These are phyloP conservation scores for Rhodamnia rubescens DNA, from an alignment of 345 rosid species.

Conservation along the genomic window DNA sequence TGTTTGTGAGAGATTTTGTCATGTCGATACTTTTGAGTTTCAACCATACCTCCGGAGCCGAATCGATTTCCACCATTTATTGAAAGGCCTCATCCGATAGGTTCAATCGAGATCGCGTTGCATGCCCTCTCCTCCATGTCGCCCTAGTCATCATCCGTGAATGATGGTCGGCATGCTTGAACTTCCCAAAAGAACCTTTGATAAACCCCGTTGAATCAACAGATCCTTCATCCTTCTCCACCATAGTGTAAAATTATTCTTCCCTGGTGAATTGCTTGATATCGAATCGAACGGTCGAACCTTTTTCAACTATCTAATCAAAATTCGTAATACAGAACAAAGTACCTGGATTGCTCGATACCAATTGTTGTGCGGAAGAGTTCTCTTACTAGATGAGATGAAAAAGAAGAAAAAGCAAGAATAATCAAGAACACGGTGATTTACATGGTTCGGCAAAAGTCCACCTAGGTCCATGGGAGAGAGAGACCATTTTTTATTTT, in stretches of 20 bases:
- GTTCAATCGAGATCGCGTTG: background rate
- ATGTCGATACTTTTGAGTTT: background rate
- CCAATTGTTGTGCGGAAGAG: too few species aligned
- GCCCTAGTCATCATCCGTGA: background rate
- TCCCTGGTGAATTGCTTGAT: background rate
- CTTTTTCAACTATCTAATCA: too few species aligned
- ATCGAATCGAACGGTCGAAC: background rate
- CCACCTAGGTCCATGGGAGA: too few species aligned
- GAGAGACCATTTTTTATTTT: too few species aligned
- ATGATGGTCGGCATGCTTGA: background rate
- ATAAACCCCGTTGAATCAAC: background rate
- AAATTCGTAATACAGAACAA: too few species aligned
- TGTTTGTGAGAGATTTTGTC: background rate
- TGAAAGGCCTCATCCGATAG: background rate
- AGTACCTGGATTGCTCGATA: too few species aligned
- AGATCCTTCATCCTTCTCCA: background rate
- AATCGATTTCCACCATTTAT: background rate
- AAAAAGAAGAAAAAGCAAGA: too few species aligned
- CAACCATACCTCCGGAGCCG: background rate
- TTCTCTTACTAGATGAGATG: too few species aligned
- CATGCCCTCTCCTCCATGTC: background rate
- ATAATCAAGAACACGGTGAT: too few species aligned
- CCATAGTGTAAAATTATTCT: background rate
- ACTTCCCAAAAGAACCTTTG: background rate
- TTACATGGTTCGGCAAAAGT: too few species aligned